Evolutionary conservation across 2,329 filamentous ascomycete species (phyloP), one percentile per base, ranked within the genome.

Genomic region (Aspergillus transmontanensis): DNA sequence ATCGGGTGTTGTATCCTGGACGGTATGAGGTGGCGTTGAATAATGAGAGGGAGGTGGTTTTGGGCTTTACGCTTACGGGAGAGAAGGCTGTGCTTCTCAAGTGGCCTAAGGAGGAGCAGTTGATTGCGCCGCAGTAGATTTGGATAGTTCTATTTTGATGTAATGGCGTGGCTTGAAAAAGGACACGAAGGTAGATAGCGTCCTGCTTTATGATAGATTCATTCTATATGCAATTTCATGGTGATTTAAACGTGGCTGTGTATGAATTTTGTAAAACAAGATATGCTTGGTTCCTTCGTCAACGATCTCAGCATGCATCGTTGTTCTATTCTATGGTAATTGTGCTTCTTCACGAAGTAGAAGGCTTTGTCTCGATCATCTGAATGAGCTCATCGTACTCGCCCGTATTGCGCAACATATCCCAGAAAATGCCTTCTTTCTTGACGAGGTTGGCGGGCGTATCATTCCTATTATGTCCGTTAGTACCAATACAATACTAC

Each of bases 21-120:
- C 74, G 72, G 11, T 82, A 81, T 66, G 73, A 76, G 51, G 56
- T 82, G 66, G 73, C 77, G 14, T 56, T 82, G 62, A 80, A 82
- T 60, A 75, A 75, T 63, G 78, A 81, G 64, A 69, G 76, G 14
- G 75, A 71, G 3, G 74, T 74, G 11, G 73, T 77, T 7, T 54
- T 72, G 14, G 61, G 65, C 7, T 75, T 80, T 23, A 73, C 69
- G 0, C 67, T 80, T 69, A 74, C 71, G 4, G 78, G 78, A 0
- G 66, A 71, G 14, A 71, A 69, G 28, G 71, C 66, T 1, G 71
- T 73, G 7, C 62, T 80, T 57, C 64, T 72, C 19, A 72, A 75
- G 61, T 80, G 77, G 77, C 78, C 78, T 2, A 56, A 65, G 64
- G 71, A 70, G 41, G 16, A 70, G 39, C 69, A 70, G 54, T 36